Evolutionary conservation across 2,329 filamentous ascomycete genomes (phyloP), one percentile per base, ranked within the genome.

Genomic region (Alternaria alternata): DNA sequence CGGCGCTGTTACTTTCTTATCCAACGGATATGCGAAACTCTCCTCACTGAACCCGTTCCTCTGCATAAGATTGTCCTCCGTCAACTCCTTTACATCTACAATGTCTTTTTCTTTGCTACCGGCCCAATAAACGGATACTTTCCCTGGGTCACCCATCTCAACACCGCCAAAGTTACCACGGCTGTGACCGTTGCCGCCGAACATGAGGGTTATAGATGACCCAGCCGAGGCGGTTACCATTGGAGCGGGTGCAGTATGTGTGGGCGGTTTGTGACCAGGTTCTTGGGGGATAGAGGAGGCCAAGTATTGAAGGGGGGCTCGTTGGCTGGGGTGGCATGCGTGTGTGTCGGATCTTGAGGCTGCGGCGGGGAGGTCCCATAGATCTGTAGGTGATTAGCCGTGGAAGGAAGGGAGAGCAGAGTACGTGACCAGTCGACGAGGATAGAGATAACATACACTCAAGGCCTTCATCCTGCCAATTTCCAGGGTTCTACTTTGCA

Each of bases 91-190:
- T 12, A 70, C 61, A 20, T 71, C 62, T 7, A 59, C 57, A 43
- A 74, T 70, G 36, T 74, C 69, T 3, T 55, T 47, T 42, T 73
- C 70, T 4, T 59, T 59, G 38, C 57, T 52, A 1, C 65, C 66
- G 18, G 59, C 62, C 68, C 68, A 70, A 48, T 67, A 70, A 3
- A 69, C 66, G 2, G 46, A 51, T 0, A 65, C 59, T 1, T 34
- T 41, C 0, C 68, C 65, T 0, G 63, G 51, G 26, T 71, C 46
- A 7, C 70, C 68, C 9, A 62, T 62, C 6, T 70, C 71, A 16
- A 73, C 72, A 14, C 71, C 71, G 11, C 71, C 71, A 20, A 68
- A 73, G 18, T 58, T 51, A 7, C 71, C 71, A n/a, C 71, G 67
- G 0, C 59, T 58, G 44, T 73, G 70, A 4, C 71, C 71, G 16